Evolutionary conservation across 371 early-diverging fungal genomes (phyloP), one percentile per base, ranked within the genome.

Genomic region (Mucor saturninus): DNA sequence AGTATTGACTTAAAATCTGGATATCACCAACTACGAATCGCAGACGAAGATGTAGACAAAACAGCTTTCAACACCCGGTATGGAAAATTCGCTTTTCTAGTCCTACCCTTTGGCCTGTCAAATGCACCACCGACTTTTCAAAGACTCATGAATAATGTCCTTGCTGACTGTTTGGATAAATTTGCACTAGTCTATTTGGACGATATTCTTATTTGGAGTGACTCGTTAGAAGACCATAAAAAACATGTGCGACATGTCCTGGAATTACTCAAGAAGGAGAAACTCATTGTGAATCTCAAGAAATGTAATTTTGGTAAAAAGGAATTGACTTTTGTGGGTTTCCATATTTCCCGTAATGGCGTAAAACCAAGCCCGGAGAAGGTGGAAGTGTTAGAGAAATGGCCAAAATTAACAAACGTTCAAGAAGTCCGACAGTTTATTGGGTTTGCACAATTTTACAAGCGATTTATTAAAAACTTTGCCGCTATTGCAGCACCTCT

Each of bases 141-240:
- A 42, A 21, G 58, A 1, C 13, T 78, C 29, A 85, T 84, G 74
- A 58, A 71, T 38, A 6, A 56, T 0, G 56, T 83, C 0, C 69
- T 89, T 0, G 49, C 52, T 1, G 68, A 72, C 3, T 59, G 67
- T 29, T 26, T 79, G 0, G 82, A 81, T 52, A 65, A 73, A 5
- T 83, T 61, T 31, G 56, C 69, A 1, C 39, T 83, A 0, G 71
- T 83, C 1, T 89, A 83, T 38, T 50, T 89, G 0, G 87, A 91
- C 58, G 84, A 88, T 60, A 83, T 88, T 2, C 58, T 88, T 0
- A 81, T 91, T 30, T 88, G 69, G 54, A 77, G 78, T 5, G 54
- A 72, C 9, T 74, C 67, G 10, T 11, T 35, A 15, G 72, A 80
- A 14, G 80, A 86, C n/a, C 86, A 89, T 52, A 30, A 58, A 5